Base-by-base conservation (phyloP, 129 eudicot genomes). In the Silybum marianum region DNA sequence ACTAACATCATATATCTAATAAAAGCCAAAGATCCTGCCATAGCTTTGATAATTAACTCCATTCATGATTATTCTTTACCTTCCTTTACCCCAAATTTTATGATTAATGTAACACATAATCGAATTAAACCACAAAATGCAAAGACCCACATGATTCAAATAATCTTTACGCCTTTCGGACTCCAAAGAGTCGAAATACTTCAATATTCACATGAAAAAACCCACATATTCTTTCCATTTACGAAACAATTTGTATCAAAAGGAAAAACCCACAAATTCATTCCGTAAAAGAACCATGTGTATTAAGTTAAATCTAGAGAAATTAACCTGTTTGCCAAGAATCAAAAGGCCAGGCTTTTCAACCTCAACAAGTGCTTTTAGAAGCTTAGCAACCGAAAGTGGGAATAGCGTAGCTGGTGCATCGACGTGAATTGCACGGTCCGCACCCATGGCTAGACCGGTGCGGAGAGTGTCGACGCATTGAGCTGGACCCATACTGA, bases 391-490 rank as follows among this genome's bases (percentile, higher is more conserved):
- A 72, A 95, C 88, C 6, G 87, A 83, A 60, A 95, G 92, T 36
- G 98, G 96, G 81, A 69, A 71, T 11, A 92, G 84, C 1, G 67
- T 19, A 2, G 78, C 77, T 2, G 87, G 78, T 7, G 87, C 67
- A n/a, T 95, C 96, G n/a, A 95, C 98, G 44, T 95, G 98, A 44
- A 95, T 88, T 5, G 92, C 98, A 39, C 98, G 93, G 66, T 95
- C 98, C 4, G 97, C 98, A 13, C 98, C 98, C 98, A 95, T 92
- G 8, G 98, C 98, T 6, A 95, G 88, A 72, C 94, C 92, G 66
- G 98, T 95, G 30, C 98, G 90, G 54, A 95, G 91, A 42, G 98
- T 95, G 32, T 95, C 98, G 5, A 72, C 89, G 65, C 93, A 90
- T 74, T 92, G 89, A 13, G 81, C 51, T 18, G 93, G 96, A 22